Evolutionary conservation across 2,329 filamentous ascomycete species (phyloP).

Genomic region (Allantophomopsis lycopodina): DNA sequence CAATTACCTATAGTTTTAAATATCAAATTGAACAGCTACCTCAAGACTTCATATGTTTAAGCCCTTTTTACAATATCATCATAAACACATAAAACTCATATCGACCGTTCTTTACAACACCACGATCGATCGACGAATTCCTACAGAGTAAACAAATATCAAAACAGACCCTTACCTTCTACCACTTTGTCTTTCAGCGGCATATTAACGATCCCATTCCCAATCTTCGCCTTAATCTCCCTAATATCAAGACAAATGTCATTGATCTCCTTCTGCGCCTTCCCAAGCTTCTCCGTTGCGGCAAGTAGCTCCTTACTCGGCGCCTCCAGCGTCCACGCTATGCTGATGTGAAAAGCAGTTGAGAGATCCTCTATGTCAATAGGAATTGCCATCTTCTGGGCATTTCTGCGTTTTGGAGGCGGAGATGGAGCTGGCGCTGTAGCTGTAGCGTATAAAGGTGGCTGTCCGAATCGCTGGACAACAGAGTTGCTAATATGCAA

Average conservation of each 20-base stretch:
- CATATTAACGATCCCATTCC: constrained; percentile 49
- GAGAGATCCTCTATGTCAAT: constrained; percentile 24
- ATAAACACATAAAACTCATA: too few species aligned
- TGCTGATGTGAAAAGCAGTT: constrained; percentile 69
- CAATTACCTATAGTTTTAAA: too few species aligned
- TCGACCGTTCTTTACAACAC: too few species aligned
- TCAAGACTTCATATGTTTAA: too few species aligned
- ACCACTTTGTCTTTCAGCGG: constrained; percentile 16
- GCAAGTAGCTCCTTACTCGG: constrained; percentile 30
- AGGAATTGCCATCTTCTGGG: constrained; percentile 5
- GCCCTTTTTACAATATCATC: too few species aligned
- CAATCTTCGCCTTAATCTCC: constrained; percentile 61
- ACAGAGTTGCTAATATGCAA: constrained; percentile 53
- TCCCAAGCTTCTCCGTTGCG: constrained; percentile 17
- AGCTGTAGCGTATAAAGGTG: constrained; percentile 48
- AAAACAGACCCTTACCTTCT: constrained; percentile 3
- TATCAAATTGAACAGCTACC: too few species aligned
- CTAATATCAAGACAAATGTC: constrained; percentile 37
- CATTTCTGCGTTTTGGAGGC: constrained; percentile 6
- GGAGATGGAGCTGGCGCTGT: constrained; percentile 3
- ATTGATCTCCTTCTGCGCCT: constrained; percentile 4
- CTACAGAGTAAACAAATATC: too few species aligned
- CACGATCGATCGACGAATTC: too few species aligned
- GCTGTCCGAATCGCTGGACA: constrained; percentile 47
- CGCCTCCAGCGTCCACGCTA: constrained; percentile 64